Conservation (phyloP, 495 filamentous ascomycete species). For the Hypomontagnella monticulosa region DNA sequence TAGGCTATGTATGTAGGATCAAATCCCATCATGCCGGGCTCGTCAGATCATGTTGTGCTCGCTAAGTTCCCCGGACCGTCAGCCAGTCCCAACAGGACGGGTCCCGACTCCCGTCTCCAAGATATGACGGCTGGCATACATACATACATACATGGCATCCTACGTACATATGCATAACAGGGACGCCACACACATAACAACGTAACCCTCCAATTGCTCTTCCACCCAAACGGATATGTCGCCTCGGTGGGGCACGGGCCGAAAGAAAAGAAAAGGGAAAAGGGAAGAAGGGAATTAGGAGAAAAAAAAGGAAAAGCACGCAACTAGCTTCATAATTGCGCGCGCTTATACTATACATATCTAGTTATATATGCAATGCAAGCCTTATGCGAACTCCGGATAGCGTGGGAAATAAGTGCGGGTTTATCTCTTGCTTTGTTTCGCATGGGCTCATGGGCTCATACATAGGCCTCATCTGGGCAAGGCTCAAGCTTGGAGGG, state of each 20-base stretch:
- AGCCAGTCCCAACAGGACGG: constrained; percentile 41
- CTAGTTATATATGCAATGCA: constrained; percentile 15
- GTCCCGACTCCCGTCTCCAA: constrained; percentile 24
- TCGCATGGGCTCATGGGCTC: too few relatives aligned
- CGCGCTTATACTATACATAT: constrained; percentile 6
- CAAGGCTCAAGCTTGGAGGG: too few relatives aligned
- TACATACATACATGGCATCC: constrained; percentile 16
- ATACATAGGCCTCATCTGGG: too few relatives aligned
- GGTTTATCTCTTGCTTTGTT: too few relatives aligned
- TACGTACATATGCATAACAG: constrained; percentile 18
- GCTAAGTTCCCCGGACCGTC: constrained; percentile 34
- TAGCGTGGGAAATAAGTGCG: not conserved
- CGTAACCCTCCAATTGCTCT: constrained; percentile 18
- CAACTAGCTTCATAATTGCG: constrained; percentile 7
- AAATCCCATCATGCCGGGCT: constrained; percentile 16
- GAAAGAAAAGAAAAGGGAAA: constrained; percentile 21
- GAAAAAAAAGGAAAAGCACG: not conserved
- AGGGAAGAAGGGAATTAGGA: not conserved
- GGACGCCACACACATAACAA: constrained; percentile 17
- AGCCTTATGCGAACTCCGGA: constrained; percentile 2
- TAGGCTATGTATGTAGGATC: not conserved
- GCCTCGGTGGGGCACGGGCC: constrained; percentile 14
- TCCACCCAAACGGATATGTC: constrained; percentile 20
- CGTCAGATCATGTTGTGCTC: constrained; percentile 32
- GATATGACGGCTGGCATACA: constrained; percentile 22